These are phyloP conservation scores for Marchantia paleacea DNA, from an alignment of 225 moss, liverwort and hornwort species.

Conservation along the genomic window DNA sequence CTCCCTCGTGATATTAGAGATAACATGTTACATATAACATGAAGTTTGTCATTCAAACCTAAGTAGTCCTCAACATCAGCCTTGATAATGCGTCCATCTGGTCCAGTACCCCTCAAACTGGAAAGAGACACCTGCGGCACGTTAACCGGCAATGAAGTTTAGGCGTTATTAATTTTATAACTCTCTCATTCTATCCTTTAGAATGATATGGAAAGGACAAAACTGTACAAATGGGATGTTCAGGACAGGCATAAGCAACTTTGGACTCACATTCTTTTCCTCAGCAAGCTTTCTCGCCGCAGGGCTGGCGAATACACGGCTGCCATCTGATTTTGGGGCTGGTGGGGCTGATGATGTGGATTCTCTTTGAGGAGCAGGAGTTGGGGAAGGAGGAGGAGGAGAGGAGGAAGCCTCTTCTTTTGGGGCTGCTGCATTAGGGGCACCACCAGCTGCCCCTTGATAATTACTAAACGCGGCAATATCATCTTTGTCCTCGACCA, in stretches of 20 bases:
- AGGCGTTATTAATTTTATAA: background rate
- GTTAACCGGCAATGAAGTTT: background rate
- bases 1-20: background rate
- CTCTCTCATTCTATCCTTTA: background rate
- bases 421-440: conserved; percentile 30
- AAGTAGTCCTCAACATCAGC: conserved; percentile 80
- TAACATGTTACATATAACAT: background rate
- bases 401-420: conserved; percentile 49
- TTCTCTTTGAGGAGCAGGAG: conserved; percentile 19
- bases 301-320: conserved; percentile 83
- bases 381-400: conserved; percentile 33
- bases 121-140: conserved; percentile 60
- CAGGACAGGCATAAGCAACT: too few species aligned
- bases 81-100: conserved; percentile 83
- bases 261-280: conserved; percentile 56
- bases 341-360: conserved; percentile 43
- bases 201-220: background rate
- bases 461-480: conserved; percentile 55
- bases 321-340: conserved; percentile 49
- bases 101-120: conserved; percentile 82
- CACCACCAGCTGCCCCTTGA: conserved; percentile 45
- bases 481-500: conserved; percentile 76
- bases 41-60: conserved; percentile 36
- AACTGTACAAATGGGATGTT: background rate
- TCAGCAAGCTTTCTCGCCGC: conserved; percentile 81